These are phyloP conservation scores for Penicillium palitans DNA, from an alignment of 2,329 filamentous ascomycete genomes.

Conservation along the genomic window DNA sequence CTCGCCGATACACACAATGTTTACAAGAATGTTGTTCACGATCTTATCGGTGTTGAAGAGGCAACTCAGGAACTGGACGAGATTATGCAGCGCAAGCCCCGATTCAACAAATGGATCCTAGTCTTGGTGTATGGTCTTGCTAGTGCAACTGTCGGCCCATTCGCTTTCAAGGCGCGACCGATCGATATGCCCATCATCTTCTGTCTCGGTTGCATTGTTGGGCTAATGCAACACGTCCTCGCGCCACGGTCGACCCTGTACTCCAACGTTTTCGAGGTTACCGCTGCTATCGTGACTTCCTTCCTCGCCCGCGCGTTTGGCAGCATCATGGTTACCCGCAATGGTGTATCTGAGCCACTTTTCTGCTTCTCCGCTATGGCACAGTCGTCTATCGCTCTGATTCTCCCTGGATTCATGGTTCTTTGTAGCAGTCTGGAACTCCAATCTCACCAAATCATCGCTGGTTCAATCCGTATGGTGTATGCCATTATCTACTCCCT, in stretches of 20 bases:
- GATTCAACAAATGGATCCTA: slow-evolving; percentile 56
- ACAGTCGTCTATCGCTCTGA: slow-evolving; percentile 71
- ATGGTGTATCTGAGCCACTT: slow-evolving; percentile 40
- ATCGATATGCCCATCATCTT: slow-evolving; percentile 81
- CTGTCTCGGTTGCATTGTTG: slow-evolving; percentile 71
- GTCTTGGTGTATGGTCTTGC: slow-evolving; percentile 75
- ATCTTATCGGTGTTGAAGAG: slow-evolving; percentile 50
- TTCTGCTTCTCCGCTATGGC: slow-evolving; percentile 74
- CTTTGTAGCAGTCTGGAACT: slow-evolving; percentile 65
- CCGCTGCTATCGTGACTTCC: slow-evolving; percentile 65
- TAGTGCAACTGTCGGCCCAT: slow-evolving; percentile 73
- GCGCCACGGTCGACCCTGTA: slow-evolving; percentile 72
- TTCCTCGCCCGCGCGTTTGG: slow-evolving; percentile 69
- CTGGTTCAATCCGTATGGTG: slow-evolving; percentile 73
- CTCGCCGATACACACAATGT: slow-evolving; percentile 49
- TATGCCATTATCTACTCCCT: slow-evolving; percentile 74
- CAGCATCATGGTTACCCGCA: slow-evolving; percentile 56
- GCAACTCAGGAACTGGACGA: slow-evolving; percentile 48
- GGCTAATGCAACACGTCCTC: slow-evolving; percentile 72
- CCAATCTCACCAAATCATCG: slow-evolving; percentile 68
- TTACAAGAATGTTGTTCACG: slow-evolving; percentile 53
- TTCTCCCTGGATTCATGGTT: slow-evolving; percentile 69
- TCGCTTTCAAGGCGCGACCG: slow-evolving; percentile 74
- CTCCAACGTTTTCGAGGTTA: slow-evolving; percentile 66
- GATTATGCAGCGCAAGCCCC: slow-evolving; percentile 60